Base-by-base conservation (phyloP, 2,329 filamentous ascomycete species). In the Exophiala spinifera region DNA sequence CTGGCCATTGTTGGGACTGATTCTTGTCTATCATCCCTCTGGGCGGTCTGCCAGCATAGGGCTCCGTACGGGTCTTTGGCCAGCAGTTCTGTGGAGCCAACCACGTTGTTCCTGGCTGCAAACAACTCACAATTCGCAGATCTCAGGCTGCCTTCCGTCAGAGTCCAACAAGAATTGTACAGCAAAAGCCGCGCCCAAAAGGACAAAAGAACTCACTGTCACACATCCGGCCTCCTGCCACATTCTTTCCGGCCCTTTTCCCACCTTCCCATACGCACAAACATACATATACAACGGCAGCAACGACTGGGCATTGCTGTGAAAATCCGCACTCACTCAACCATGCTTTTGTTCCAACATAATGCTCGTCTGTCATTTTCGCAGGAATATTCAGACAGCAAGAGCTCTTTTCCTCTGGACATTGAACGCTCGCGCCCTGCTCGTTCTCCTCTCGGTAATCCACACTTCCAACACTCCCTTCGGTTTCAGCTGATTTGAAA, bases 261-360 rank as follows among this genome's bases (percentile, higher is more conserved):
- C 33, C 33, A 23, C 19, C 39, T 4, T 4, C n/a, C 4, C 51
- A 53, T 51, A 46, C 25, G n/a, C n/a, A n/a, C n/a, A n/a, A n/a
- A n/a, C n/a, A n/a, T n/a, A n/a, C n/a, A n/a, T n/a, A n/a, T n/a
- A 46, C 34, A 5, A 31, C n/a, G n/a, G 10, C 28, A 31, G 28
- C 28, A 31, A 31, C 6, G 3, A 5, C 10, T 31, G 7, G 11
- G 19, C 31, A 10, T 10, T 39, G 36, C 36, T 39, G 36, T 19
- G 4, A 17, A n/a, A 15, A 39, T 3, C n/a, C 15, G 36, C 36
- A 39, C 25, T 45, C 36, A 33, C 51, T 25, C 42, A 46, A 55
- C 28, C 54, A 60, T 60, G 57, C 57, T 57, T 21, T 33, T 60
- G 48, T 52, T 57, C 42, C 46, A 52, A 43, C 52, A 46, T 20